Conservation (phyloP, 495 filamentous ascomycete genomes). For the Polyplosphaeria fusca region DNA sequence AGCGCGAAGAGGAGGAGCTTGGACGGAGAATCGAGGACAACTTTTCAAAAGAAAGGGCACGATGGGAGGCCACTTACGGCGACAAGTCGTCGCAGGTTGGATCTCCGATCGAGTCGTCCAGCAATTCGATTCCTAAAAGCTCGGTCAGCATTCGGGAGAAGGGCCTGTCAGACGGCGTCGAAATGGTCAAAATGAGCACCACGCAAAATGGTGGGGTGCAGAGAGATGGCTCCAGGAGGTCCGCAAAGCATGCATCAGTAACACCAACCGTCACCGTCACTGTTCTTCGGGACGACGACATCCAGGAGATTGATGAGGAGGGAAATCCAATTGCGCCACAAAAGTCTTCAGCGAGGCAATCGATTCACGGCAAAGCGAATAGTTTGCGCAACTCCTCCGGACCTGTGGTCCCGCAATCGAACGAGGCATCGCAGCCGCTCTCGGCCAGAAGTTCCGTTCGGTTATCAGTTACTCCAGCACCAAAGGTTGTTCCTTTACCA, state of each 20-base stretch:
- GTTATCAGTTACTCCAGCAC: conserved; percentile 28
- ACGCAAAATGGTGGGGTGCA: conserved; percentile 5
- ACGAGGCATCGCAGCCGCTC: not conserved
- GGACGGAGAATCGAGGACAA: conserved; percentile 66
- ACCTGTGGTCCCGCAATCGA: conserved; percentile 1
- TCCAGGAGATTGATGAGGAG: conserved; percentile 30
- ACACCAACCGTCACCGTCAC: conserved; percentile 19
- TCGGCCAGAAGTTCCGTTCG: conserved; percentile 18
- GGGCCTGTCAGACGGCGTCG: conserved; percentile 27
- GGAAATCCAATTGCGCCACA: conserved; percentile 9
- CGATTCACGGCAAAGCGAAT: not conserved
- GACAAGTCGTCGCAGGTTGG: conserved; percentile 48
- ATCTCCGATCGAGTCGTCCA: conserved; percentile 52
- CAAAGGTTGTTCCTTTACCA: conserved; percentile 50
- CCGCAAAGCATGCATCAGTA: not conserved
- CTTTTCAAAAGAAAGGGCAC: conserved; percentile 61
- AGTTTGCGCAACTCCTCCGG: not conserved
- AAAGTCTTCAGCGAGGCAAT: not conserved
- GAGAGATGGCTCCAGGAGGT: not conserved
- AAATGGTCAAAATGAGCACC: conserved; percentile 19
- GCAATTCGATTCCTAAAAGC: conserved; percentile 52
- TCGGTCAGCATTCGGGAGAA: conserved; percentile 40
- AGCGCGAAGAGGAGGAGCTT: conserved; percentile 68
- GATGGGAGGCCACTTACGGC: conserved; percentile 81
- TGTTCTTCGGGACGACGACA: conserved; percentile 29